Evolutionary conservation across 2,329 filamentous ascomycete species (phyloP), one percentile per base, ranked within the genome.

Genomic region (Grosmannia huntii): DNA sequence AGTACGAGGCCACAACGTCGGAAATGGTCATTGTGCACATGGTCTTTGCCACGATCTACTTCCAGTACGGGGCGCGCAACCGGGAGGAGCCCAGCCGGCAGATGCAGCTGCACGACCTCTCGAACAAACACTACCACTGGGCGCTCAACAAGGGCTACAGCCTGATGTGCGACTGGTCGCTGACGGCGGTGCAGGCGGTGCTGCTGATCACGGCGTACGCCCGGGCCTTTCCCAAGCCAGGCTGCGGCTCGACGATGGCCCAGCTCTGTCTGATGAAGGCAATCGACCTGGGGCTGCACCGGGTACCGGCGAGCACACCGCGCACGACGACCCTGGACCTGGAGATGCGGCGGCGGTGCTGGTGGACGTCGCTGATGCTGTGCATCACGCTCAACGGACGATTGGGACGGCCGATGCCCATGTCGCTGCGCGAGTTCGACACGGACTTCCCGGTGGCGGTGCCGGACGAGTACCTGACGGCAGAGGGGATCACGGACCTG

Each of bases 81-180:
- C 74, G 76, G 61, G 76, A 82, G 60, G 72, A 81, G 59, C 68
- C 78, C 19, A 75, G 77, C 4, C 75, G 79, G 59, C 76, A 80
- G 60, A 72, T 73, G 7, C 74, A 77, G 46, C 72, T 86, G 56
- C 82, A 86, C 63, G 76, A 82, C 1, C 72, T 85, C 55, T 88
- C 87, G 4, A 88, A 90, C 69, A 80, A 81, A 57, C 89, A 94
- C 68, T 92, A 91, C 64, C 86, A 90, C 65, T 92, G 85, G 66
- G 79, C 85, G 1, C 71, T 91, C 51, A 82, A 81, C 66, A 83
- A 85, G 68, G 83, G 87, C 63, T 85, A 82, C 61, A 75, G 88
- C 53, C 72, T 95, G 4, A 71, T 82, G 16, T 75, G 75, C 6
- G 81, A 82, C 21, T 80, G 80, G 58, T 82, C 81, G 0, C 71